A percentile compares a stretch with the other conserved stretches of the same genome.
These are phyloP conservation scores for Pythium insidiosum DNA, from an alignment of 352 stramenopile species.

Conservation along the genomic window DNA sequence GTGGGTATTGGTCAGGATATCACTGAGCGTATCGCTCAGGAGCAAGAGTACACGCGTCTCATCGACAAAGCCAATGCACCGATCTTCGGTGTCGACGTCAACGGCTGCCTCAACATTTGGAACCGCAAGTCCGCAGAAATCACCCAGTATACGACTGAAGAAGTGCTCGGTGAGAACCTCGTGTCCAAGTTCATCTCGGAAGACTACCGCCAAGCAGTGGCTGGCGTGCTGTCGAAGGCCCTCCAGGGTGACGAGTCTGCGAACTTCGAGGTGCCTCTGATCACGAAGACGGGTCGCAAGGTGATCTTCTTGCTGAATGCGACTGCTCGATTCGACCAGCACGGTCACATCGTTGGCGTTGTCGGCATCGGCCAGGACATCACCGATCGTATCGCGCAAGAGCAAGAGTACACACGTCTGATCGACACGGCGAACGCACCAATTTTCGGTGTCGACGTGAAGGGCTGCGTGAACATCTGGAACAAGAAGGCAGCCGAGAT, in stretches of 20 bases:
- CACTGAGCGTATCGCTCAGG: conserved; percentile 32
- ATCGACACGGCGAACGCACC: conserved; percentile 59
- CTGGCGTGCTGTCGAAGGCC: conserved; percentile 15
- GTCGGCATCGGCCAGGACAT: conserved; percentile 53
- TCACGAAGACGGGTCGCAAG: conserved; percentile 26
- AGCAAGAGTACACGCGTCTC: conserved; percentile 73
- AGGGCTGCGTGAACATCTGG: conserved; percentile 56
- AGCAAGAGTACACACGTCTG: conserved; percentile 34
- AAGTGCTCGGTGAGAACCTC: conserved; percentile 71
- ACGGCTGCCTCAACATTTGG: conserved; percentile 70
- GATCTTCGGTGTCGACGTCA: conserved; percentile 74
- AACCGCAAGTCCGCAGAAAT: conserved; percentile 82
- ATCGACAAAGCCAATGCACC: conserved; percentile 83
- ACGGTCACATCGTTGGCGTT: conserved; percentile 39
- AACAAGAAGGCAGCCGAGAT: conserved; percentile 70
- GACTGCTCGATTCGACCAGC: conserved; percentile 30
- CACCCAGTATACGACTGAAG: conserved; percentile 79
- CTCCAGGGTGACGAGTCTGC: conserved; percentile 15
- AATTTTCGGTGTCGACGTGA: conserved; percentile 73
- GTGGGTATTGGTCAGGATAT: conserved; percentile 44
- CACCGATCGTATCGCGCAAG: conserved; percentile 25
- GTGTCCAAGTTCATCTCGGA: conserved; percentile 61
- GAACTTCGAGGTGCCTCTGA: conserved; percentile 36
- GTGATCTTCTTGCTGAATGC: conserved; percentile 38
- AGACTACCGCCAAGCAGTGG: conserved; percentile 17